Percentiles rank a stretch among this genome's conserved stretches.
phyloP scores from a whole-genome alignment of 495 filamentous ascomycete genomes.

The Penicillium riverlandense region DNA sequence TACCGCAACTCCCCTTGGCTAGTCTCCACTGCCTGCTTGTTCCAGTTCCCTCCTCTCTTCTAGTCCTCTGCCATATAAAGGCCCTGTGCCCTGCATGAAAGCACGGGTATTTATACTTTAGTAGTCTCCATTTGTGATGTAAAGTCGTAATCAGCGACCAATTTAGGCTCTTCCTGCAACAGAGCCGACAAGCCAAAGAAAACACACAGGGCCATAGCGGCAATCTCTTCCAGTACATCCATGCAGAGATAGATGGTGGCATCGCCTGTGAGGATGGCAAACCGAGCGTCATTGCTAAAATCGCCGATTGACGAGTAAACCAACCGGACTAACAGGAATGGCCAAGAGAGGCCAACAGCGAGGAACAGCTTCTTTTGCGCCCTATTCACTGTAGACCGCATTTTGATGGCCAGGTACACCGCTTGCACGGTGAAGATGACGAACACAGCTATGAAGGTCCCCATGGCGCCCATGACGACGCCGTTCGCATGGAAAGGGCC shows the following conservation, averaged over 20 bases:
- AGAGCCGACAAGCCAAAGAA: constrained; percentile 14
- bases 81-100: neutral
- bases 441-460: constrained; percentile 20
- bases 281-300: constrained; percentile 1
- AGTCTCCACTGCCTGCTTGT: too few relatives aligned
- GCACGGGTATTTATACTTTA: neutral
- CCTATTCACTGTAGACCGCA: neutral
- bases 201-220: constrained; percentile 12
- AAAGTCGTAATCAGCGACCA: neutral
- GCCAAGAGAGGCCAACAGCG: constrained; percentile 14
- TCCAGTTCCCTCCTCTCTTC: too few relatives aligned
- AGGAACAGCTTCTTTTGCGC: constrained; percentile 23
- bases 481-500: constrained; percentile 3
- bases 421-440: constrained; percentile 5
- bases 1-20: too few relatives aligned
- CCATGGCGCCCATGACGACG: constrained; percentile 20
- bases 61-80: neutral
- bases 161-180: neutral
- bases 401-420: constrained; percentile 6
- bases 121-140: too few relatives aligned
- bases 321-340: constrained; percentile 19
- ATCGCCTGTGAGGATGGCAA: constrained; percentile 3
- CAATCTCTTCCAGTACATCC: constrained; percentile 23
- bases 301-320: constrained; percentile 19
- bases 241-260: constrained; percentile 22